Conservation (phyloP, 2,329 filamentous ascomycete species). For the Curvularia spicifera region DNA sequence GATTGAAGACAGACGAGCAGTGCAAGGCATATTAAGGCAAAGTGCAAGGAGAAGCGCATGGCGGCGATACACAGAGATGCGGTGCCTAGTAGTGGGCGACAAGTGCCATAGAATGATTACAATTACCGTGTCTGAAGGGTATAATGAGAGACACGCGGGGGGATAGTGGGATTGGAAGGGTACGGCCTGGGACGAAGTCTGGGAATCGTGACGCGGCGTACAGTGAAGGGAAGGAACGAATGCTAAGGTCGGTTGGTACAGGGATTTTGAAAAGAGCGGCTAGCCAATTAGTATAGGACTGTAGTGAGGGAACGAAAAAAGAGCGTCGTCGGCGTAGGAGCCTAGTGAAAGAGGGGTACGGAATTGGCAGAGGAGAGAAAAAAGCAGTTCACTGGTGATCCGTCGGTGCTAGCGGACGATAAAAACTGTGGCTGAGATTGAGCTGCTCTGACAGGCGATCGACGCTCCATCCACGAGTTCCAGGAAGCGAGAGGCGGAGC, state of each 20-base stretch:
- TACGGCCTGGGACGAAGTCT: conserved; percentile 8
- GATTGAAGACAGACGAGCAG: conserved; percentile 38
- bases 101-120: conserved; percentile 37
- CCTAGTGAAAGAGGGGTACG: conserved; percentile 16
- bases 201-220: conserved; percentile 20
- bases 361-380: conserved; percentile 30
- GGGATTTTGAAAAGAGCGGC: conserved; percentile 18
- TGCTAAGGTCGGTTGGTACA: conserved; percentile 19
- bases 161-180: conserved; percentile 11
- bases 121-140: conserved; percentile 14
- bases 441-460: conserved; percentile 29
- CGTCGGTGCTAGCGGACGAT: conserved; percentile 26
- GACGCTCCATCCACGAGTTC: conserved; percentile 30
- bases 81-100: conserved; percentile 21
- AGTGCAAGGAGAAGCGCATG: conserved; percentile 38
- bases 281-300: conserved; percentile 21
- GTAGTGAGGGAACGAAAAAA: conserved; percentile 30
- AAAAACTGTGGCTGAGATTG: conserved; percentile 17
- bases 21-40: conserved; percentile 35
- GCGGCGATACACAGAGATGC: conserved; percentile 18
- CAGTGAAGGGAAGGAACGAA: conserved; percentile 21
- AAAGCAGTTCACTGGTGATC: conserved; percentile 26
- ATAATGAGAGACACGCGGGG: conserved; percentile 3
- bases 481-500: conserved; percentile 32
- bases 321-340: conserved; percentile 27